Percentiles rank a stretch among this genome's conserved stretches.
phyloP scores from a whole-genome alignment of 495 filamentous ascomycete genomes.

The Daldinia childiae region DNA sequence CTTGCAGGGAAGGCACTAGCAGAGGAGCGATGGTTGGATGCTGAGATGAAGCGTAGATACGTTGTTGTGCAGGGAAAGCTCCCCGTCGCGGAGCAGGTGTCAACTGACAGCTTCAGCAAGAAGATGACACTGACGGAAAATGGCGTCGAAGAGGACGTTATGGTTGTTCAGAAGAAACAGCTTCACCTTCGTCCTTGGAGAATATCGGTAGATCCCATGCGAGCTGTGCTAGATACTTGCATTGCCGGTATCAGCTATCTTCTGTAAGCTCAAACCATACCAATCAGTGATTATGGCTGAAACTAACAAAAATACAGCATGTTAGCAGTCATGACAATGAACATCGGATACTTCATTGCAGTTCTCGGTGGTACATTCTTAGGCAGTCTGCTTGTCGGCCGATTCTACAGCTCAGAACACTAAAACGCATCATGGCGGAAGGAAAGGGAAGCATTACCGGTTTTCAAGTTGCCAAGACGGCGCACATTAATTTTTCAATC shows the following conservation, averaged over 20 bases:
- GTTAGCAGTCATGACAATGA: conserved; percentile 98
- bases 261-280: conserved; percentile 70
- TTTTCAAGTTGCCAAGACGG: conserved; percentile 32
- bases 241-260: conserved; percentile 84
- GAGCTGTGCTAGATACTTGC: conserved; percentile 73
- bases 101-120: conserved; percentile 63
- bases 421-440: conserved; percentile 18
- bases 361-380: conserved; percentile 84
- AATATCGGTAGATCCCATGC: conserved; percentile 77
- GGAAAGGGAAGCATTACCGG: conserved; percentile 21
- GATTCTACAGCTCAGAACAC: conserved; percentile 59
- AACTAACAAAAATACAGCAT: conserved; percentile 67
- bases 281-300: background rate
- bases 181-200: conserved; percentile 73
- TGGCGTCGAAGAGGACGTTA: conserved; percentile 77
- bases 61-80: conserved; percentile 74
- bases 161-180: conserved; percentile 67
- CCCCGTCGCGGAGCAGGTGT: conserved; percentile 63
- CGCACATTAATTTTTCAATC: conserved; percentile 29
- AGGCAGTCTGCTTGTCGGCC: conserved; percentile 81
- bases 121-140: conserved; percentile 69
- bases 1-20: conserved; percentile 70
- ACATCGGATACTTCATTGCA: conserved; percentile 94
- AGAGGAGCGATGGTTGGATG: conserved; percentile 65
- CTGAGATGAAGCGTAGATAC: conserved; percentile 75